Percentiles rank a stretch among this genome's conserved stretches.
phyloP scores from a whole-genome alignment of 2,329 filamentous ascomycete species.

The Samsoniella hepiali region DNA sequence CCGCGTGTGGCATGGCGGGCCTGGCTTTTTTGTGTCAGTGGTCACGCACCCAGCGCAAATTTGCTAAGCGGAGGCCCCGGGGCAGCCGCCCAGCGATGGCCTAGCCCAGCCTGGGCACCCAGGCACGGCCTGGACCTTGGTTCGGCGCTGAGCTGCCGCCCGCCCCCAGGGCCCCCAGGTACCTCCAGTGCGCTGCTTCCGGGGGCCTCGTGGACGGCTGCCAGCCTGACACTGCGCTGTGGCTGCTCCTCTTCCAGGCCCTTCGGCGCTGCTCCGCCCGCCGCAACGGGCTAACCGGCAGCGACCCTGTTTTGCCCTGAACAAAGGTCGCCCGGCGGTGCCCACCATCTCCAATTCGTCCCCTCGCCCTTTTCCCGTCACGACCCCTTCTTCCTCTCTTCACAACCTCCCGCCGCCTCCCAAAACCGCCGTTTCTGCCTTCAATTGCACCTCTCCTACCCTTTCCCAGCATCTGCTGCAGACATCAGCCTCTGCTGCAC shows the following conservation, averaged over 20 bases:
- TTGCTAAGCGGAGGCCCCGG: not conserved
- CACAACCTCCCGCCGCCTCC: not conserved
- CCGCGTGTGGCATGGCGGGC: not conserved
- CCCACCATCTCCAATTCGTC: slow-evolving; percentile 9
- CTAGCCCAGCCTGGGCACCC: not conserved
- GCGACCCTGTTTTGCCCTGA: slow-evolving; percentile 10
- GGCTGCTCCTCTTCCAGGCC: not conserved
- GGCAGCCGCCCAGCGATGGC: not conserved
- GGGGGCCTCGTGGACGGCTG: not conserved
- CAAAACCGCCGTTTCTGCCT: not conserved
- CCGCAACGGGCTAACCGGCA: slow-evolving; percentile 6
- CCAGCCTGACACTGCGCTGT: not conserved
- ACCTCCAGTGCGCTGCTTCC: not conserved
- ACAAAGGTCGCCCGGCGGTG: not conserved
- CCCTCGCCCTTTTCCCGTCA: not conserved
- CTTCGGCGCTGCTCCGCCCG: not conserved
- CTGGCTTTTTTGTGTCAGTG: not conserved
- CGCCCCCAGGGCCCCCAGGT: not conserved
- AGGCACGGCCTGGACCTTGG: not conserved
- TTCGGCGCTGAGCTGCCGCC: not conserved
- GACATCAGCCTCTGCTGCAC: not conserved
- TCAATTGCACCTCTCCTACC: not conserved
- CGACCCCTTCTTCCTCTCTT: not conserved
- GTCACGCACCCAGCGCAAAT: slow-evolving; percentile 14
- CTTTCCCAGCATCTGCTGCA: not conserved